Conservation (phyloP, 2,329 filamentous ascomycete species). For the Fusarium metavorans region DNA sequence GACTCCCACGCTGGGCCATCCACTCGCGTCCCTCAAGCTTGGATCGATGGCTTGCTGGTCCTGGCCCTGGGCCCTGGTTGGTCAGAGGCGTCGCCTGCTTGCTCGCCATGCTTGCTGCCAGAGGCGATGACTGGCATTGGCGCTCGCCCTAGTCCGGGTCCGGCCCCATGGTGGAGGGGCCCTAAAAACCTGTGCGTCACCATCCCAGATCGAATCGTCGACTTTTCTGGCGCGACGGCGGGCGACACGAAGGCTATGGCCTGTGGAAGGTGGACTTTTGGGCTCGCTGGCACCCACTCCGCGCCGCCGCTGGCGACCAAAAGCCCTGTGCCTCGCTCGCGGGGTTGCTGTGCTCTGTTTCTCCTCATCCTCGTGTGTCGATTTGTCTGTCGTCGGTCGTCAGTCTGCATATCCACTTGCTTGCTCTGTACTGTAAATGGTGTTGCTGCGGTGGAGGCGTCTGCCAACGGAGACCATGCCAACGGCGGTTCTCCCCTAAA, state of each 20-base stretch:
- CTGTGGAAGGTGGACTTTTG: constrained; percentile 15
- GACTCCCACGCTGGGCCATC: constrained; percentile 2
- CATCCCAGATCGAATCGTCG: constrained; percentile 45
- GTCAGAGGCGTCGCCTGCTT: constrained; percentile 10
- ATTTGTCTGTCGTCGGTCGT: constrained; percentile 12
- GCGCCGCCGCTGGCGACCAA: constrained; percentile 40
- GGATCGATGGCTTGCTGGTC: constrained; percentile 27
- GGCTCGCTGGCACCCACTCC: constrained; percentile 30
- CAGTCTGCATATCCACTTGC: constrained; percentile 27
- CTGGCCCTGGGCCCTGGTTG: constrained; percentile 15
- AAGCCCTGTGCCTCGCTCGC: constrained; percentile 30
- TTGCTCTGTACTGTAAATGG: constrained; percentile 33
- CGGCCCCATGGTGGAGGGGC: constrained; percentile 41
- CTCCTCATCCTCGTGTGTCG: neutral
- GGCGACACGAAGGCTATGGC: constrained; percentile 11
- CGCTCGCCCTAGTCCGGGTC: constrained; percentile 44
- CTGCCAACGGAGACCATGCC: constrained; percentile 36
- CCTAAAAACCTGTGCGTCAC: constrained; percentile 47
- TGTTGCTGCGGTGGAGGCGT: constrained; percentile 35
- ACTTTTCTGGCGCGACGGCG: constrained; percentile 23
- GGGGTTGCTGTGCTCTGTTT: constrained; percentile 10
- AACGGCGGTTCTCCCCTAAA: constrained; percentile 29
- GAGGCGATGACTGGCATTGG: constrained; percentile 47
- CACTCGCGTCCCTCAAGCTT: constrained; percentile 17
- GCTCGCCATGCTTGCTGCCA: constrained; percentile 38